These are phyloP conservation scores for Albatrellus sp. DNA, from an alignment of 1,284 basidiomycete species.

Conservation along the genomic window DNA sequence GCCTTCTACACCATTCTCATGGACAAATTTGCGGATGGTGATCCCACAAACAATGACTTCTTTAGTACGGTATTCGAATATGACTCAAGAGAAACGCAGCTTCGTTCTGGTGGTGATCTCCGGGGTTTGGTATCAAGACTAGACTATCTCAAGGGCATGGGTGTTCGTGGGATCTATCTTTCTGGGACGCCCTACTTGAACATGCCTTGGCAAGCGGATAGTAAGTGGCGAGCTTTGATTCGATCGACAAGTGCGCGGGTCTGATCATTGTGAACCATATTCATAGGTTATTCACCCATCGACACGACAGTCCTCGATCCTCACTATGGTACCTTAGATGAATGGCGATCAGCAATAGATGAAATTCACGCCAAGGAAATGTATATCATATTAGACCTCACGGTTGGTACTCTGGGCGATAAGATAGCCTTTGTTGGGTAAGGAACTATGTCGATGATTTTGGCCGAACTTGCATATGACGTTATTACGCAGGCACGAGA, in stretches of 20 bases:
- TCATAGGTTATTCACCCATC: conserved; percentile 76
- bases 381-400: conserved; percentile 89
- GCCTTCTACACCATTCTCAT: conserved; percentile 79
- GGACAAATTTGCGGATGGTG: conserved; percentile 89
- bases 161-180: conserved; percentile 72
- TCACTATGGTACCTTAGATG: conserved; percentile 74
- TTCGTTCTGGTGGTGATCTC: conserved; percentile 80
- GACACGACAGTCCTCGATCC: conserved; percentile 85
- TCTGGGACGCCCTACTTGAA: conserved; percentile 86
- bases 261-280: conserved; percentile 3
- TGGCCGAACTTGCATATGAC: conserved; percentile 2
- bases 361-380: conserved; percentile 69
- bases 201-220: conserved; percentile 93
- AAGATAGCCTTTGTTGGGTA: conserved; percentile 75
- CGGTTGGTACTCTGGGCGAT: conserved; percentile 84
- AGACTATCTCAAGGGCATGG: conserved; percentile 86
- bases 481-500: conserved; percentile 44
- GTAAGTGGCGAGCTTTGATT: conserved; percentile 32
- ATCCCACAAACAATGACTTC: conserved; percentile 83
- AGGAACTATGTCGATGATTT: conserved; percentile 14
- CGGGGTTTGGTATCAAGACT: conserved; percentile 61
- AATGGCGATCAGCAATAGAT: conserved; percentile 69
- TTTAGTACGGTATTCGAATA: conserved; percentile 71
- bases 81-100: conserved; percentile 79
- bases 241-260: not conserved